Conservation (phyloP, 805 yeast genomes). For the Ogataea naganishii region DNA sequence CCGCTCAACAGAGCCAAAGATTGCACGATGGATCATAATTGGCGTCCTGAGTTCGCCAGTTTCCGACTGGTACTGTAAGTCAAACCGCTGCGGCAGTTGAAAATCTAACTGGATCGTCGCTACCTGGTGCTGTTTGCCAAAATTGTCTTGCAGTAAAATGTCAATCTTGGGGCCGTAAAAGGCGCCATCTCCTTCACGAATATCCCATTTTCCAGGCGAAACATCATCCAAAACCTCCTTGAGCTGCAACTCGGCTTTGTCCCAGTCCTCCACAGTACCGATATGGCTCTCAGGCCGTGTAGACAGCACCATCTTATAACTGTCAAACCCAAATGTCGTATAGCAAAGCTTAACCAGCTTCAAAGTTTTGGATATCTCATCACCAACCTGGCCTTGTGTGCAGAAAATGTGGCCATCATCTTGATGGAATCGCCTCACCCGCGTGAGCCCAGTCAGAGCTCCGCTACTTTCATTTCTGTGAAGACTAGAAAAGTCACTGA, state of each 20-base stretch:
- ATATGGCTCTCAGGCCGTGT: slow-evolving; percentile 78
- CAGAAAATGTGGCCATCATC: slow-evolving; percentile 98
- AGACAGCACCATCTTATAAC: slow-evolving; percentile 61
- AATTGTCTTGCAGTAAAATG: slow-evolving; percentile 70
- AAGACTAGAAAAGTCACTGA: slow-evolving; percentile 82
- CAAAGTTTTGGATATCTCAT: slow-evolving; percentile 68
- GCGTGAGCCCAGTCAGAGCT: slow-evolving; percentile 82
- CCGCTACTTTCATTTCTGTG: slow-evolving; percentile 96
- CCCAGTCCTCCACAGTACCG: slow-evolving; percentile 76
- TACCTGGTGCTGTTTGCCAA: slow-evolving; percentile 79
- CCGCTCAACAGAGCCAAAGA: slow-evolving; percentile 89
- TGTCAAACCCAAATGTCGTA: slow-evolving; percentile 49
- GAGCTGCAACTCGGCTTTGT: slow-evolving; percentile 66
- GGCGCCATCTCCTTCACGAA: slow-evolving; percentile 94
- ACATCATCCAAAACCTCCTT: slow-evolving; percentile 46
- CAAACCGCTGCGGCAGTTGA: slow-evolving; percentile 82
- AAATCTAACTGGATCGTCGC: slow-evolving; percentile 95
- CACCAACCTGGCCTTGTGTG: slow-evolving; percentile 59
- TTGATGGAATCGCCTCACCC: slow-evolving; percentile 93
- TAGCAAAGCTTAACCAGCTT: slow-evolving; percentile 71
- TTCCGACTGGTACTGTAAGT: slow-evolving; percentile 55
- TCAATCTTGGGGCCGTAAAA: slow-evolving; percentile 97
- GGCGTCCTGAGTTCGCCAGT: slow-evolving; percentile 55
- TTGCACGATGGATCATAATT: slow-evolving; percentile 93
- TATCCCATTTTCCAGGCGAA: slow-evolving; percentile 48